Percentiles rank a stretch among this genome's conserved stretches.
phyloP scores from a whole-genome alignment of 371 early-diverging fungal species.

The Syncephalastrum racemosum region DNA sequence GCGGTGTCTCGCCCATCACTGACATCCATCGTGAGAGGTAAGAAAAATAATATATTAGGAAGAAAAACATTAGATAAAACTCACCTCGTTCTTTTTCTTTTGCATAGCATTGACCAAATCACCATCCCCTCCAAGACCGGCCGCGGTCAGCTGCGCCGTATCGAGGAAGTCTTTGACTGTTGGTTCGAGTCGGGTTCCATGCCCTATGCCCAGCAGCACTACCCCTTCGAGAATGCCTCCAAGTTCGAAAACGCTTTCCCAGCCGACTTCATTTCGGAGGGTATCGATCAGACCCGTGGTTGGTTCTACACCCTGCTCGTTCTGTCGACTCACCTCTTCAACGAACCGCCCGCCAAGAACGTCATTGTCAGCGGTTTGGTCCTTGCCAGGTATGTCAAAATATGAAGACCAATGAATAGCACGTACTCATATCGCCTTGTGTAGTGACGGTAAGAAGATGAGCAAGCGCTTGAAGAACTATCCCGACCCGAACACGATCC shows the following conservation, averaged over 20 bases:
- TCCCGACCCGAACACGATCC: conserved; percentile 91
- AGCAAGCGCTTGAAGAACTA: conserved; percentile 99
- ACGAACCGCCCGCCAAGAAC: conserved; percentile 99
- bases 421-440: conserved; percentile 1
- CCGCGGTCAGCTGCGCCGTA: conserved; percentile 88
- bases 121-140: conserved; percentile 95
- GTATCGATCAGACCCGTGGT: conserved; percentile 99
- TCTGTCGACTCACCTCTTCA: conserved; percentile 97
- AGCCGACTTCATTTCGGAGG: conserved; percentile 99
- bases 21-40: conserved; percentile 97
- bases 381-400: conserved; percentile 75
- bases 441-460: conserved; percentile 99
- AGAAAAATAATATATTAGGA: neutral
- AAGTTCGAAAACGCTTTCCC: conserved; percentile 92
- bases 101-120: conserved; percentile 85
- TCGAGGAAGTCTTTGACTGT: conserved; percentile 99
- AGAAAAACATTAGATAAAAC: too few relatives aligned
- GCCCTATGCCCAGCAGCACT: conserved; percentile 99
- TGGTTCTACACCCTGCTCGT: conserved; percentile 99
- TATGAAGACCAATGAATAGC: neutral
- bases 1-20: conserved; percentile 84
- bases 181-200: conserved; percentile 99
- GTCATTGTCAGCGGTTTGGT: conserved; percentile 99
- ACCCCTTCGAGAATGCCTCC: conserved; percentile 97
- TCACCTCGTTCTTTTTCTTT: neutral